Evolutionary conservation across 345 rosid genomes (phyloP).

Genomic region (sweet orange (Citrus sinensis)): DNA sequence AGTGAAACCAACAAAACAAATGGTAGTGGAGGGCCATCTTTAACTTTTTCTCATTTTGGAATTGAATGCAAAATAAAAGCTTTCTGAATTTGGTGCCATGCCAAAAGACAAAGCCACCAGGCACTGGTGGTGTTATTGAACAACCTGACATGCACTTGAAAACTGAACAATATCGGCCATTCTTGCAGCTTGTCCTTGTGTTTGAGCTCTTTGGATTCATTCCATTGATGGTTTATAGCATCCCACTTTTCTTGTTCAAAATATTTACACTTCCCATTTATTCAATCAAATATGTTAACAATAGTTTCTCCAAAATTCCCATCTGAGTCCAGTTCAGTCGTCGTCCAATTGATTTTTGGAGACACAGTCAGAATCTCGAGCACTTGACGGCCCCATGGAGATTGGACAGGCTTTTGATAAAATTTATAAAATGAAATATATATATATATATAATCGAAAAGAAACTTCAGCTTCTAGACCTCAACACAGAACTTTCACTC

Average conservation of each 20-base stretch:
- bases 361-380: neutral
- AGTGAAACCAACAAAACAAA: neutral
- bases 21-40: neutral
- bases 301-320: neutral
- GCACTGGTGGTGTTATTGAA: neutral
- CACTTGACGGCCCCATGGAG: too few species aligned
- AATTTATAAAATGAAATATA: too few species aligned
- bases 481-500: neutral
- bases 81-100: neutral
- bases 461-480: neutral
- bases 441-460: too few species aligned
- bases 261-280: neutral
- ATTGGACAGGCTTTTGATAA: too few species aligned
- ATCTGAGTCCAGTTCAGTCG: neutral
- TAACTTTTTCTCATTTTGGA: neutral
- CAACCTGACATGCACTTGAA: neutral
- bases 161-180: neutral
- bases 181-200: neutral
- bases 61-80: neutral
- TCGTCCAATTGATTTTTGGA: too few species aligned
- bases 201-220: neutral
- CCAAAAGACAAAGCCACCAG: neutral
- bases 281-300: neutral
- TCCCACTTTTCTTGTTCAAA: neutral
- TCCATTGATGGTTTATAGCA: neutral